Conservation (phyloP, 2,329 filamentous ascomycete genomes). For the Cryphonectria parasitica region DNA sequence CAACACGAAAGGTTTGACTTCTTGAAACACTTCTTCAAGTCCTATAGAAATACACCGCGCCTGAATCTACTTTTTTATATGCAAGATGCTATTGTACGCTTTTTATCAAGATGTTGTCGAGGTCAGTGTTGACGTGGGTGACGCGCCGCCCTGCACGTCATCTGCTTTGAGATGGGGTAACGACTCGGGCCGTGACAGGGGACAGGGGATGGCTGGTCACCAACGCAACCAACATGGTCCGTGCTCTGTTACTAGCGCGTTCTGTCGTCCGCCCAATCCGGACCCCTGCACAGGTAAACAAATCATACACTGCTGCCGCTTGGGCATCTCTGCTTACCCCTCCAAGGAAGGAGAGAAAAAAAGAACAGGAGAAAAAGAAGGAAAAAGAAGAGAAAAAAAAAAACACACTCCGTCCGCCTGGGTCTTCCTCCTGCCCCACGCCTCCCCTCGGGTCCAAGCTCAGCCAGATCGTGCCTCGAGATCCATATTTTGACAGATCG, state of each 20-base stretch:
- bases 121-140: slow-evolving; percentile 17
- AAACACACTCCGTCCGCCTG: background rate
- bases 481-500: slow-evolving; percentile 15
- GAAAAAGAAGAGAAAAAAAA: background rate
- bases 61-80: background rate
- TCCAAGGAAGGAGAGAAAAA: background rate
- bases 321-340: slow-evolving; percentile 10
- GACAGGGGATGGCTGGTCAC: slow-evolving; percentile 20
- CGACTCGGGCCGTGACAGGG: slow-evolving; percentile 16
- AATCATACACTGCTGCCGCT: background rate
- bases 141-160: slow-evolving; percentile 24
- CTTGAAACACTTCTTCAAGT: background rate
- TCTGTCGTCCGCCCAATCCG: slow-evolving; percentile 1
- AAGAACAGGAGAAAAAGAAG: background rate
- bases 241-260: slow-evolving; percentile 20
- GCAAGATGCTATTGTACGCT: background rate
- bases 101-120: background rate
- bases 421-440: slow-evolving; percentile 18
- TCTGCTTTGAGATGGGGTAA: background rate
- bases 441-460: background rate
- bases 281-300: slow-evolving; percentile 16
- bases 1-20: background rate
- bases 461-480: background rate
- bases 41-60: background rate
- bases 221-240: slow-evolving; percentile 24